A percentile compares a stretch with the other conserved stretches of the same genome.
Evolutionary conservation across 148 eudicot genomes (phyloP).

Genomic region (Persicaria tinctoria): DNA sequence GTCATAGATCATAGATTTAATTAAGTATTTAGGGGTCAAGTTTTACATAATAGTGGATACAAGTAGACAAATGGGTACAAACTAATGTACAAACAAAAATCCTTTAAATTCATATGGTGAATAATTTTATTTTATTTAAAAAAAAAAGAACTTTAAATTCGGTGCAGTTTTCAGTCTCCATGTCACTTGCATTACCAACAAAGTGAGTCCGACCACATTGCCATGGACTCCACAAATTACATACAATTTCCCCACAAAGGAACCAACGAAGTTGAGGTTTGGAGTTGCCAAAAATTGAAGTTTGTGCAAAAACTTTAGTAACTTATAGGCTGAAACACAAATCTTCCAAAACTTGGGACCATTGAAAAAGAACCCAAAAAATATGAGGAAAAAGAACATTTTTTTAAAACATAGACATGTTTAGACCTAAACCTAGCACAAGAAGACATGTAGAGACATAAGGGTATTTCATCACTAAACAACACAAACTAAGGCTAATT

Average conservation of each 20-base stretch:
- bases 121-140: too few species aligned
- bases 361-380: not conserved
- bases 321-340: not conserved
- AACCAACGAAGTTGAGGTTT: not conserved
- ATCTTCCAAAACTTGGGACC: not conserved
- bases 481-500: not conserved
- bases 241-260: not conserved
- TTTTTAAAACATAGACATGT: not conserved
- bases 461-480: not conserved
- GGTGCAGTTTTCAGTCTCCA: too few species aligned
- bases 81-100: too few species aligned
- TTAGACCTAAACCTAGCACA: not conserved
- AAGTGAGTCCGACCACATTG: not conserved
- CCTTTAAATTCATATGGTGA: too few species aligned
- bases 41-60: too few species aligned
- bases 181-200: too few species aligned
- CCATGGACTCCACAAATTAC: not conserved
- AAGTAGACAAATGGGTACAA: too few species aligned
- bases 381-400: too few species aligned
- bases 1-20: too few species aligned
- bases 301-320: not conserved
- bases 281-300: not conserved
- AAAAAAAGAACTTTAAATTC: too few species aligned
- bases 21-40: too few species aligned
- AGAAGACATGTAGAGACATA: not conserved